Base-by-base conservation (phyloP, 192 early-diverging fungal genomes). In the Coemansia sp. region DNA sequence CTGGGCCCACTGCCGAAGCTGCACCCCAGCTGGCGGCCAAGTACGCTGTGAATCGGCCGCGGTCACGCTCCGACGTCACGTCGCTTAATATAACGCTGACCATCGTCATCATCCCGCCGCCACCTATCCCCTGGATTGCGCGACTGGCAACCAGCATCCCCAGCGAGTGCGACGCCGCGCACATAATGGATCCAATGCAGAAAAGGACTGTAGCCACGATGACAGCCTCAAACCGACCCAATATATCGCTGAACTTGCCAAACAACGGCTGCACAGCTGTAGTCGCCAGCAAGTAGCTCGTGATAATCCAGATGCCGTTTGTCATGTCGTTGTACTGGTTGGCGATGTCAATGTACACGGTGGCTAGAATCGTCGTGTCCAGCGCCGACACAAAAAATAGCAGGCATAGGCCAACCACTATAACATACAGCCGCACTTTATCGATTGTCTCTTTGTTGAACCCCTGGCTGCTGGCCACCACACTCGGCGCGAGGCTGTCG, bases 171-270 rank as follows among this genome's bases (percentile, higher is more conserved):
- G 90, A 84, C 36, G 71, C 76, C 11, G 84, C 87, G 53, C 85
- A 79, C n/a, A 81, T 17, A 70, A 87, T 77, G 27, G 84, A 87
- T 15, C 86, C 86, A 12, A 87, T 29, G n/a, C 85, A 82, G 42
- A 88, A 88, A 7, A 89, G 39, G 7, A 67, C 53, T 0, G 72
- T 58, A 6, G 89, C 83, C 43, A 85, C 83, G 0, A 86, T 47
- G n/a, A 87, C 63, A 1, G 86, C 73, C 19, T 70, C 64, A 61
- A 88, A 85, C 31, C 90, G 78, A 14, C 91, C 96, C 71, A 95
- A 87, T 46, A 95, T 91, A 65, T 96, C 94, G 51, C 92, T 87
- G 22, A 93, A 73, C 70, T 90, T 90, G 8, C 92, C 91, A 81
- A 89, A 94, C 20, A 94, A 60, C 11, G 93, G 92, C 72, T 93